These are phyloP conservation scores for Vitis hybrid DNA, from an alignment of 177 flowering plant species.

Conservation along the genomic window DNA sequence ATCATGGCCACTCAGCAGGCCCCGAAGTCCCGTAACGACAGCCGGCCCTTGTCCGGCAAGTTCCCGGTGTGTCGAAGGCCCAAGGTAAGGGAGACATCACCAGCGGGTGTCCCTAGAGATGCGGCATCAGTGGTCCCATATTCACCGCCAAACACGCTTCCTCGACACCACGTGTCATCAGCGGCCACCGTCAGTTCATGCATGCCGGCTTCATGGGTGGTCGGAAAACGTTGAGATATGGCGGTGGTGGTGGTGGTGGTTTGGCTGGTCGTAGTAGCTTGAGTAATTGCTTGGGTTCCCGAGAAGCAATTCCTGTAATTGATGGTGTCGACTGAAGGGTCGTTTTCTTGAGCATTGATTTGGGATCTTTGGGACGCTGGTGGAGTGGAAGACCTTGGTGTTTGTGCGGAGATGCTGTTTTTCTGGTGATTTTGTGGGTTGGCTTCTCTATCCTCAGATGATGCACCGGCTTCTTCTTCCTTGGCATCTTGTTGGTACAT, in stretches of 20 bases:
- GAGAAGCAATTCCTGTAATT: slow-evolving; percentile 26
- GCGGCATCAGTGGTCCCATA: slow-evolving; percentile 9
- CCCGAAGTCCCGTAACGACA: slow-evolving; percentile 27
- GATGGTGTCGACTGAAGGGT: slow-evolving; percentile 33
- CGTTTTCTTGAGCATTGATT: slow-evolving; percentile 33
- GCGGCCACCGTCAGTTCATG: slow-evolving; percentile 1
- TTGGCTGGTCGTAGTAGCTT: background rate
- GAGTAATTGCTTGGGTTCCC: slow-evolving; percentile 17
- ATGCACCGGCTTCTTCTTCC: slow-evolving; percentile 6
- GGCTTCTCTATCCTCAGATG: background rate
- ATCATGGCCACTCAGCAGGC: slow-evolving; percentile 14
- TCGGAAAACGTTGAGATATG: background rate
- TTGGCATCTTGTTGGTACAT: slow-evolving; percentile 64
- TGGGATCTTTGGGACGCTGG: slow-evolving; percentile 23
- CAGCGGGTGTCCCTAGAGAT: slow-evolving; percentile 20
- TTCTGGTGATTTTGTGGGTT: background rate
- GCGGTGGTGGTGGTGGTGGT: too few species aligned
- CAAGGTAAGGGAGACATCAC: slow-evolving; percentile 48
- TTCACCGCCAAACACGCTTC: slow-evolving; percentile 2
- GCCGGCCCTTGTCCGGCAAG: slow-evolving; percentile 24
- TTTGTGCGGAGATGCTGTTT: slow-evolving; percentile 13
- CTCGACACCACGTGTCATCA: slow-evolving; percentile 11
- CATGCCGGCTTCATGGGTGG: background rate
- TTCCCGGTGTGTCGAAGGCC: slow-evolving; percentile 46
- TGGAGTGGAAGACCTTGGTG: slow-evolving; percentile 3